Conservation (phyloP, 108 stramenopile genomes). For the Cyclotella baltica region DNA sequence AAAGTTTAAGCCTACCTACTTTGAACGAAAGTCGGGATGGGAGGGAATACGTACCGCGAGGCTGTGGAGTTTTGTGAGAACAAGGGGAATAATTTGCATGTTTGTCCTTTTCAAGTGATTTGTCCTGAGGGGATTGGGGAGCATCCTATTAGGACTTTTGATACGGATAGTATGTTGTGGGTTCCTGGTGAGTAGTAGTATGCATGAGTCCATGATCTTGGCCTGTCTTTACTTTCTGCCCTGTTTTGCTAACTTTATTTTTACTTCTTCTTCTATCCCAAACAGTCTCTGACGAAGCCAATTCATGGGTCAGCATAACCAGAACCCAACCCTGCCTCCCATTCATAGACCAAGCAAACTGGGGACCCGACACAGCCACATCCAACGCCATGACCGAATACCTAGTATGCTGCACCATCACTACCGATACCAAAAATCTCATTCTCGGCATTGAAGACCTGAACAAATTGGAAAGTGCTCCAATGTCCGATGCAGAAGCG, state of each 20-base stretch:
- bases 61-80: slow-evolving; percentile 10
- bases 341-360: slow-evolving; percentile 3
- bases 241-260: not conserved
- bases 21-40: slow-evolving; percentile 11
- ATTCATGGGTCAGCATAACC: slow-evolving; percentile 6
- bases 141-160: not conserved
- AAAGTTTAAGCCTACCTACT: slow-evolving; percentile 11
- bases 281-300: slow-evolving; percentile 4
- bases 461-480: not conserved
- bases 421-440: not conserved
- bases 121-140: slow-evolving; percentile 7
- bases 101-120: slow-evolving; percentile 20
- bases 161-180: slow-evolving; percentile 1
- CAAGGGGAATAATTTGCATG: not conserved
- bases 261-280: not conserved
- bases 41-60: slow-evolving; percentile 16
- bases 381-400: not conserved
- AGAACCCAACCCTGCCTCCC: slow-evolving; percentile 1
- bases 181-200: not conserved
- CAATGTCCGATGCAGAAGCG: not conserved
- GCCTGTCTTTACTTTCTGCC: not conserved
- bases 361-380: not conserved
- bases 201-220: not conserved
- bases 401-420: slow-evolving; percentile 20
- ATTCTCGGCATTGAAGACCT: not conserved